Evolutionary conservation across 1,139 yeast species (phyloP).

Genomic region (Debaryomycetaceae sp.): DNA sequence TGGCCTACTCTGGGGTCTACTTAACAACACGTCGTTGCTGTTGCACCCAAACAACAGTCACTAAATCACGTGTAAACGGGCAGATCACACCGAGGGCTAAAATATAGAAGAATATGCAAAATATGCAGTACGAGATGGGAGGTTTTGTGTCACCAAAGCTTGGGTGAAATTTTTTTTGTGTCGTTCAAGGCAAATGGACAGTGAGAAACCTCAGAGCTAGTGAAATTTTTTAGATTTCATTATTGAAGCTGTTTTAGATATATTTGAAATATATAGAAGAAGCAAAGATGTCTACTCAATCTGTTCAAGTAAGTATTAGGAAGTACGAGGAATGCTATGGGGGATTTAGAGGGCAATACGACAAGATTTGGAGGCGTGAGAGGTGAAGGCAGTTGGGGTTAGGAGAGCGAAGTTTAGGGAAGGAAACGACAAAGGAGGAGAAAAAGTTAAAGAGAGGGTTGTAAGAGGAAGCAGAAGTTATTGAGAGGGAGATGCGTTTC

Average conservation of each 20-base stretch:
- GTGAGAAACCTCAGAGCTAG: neutral
- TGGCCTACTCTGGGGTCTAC: no score
- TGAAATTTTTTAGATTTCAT: neutral
- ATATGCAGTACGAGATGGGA: neutral
- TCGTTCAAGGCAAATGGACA: neutral
- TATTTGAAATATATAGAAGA: neutral
- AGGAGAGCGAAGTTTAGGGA: neutral
- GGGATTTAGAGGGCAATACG: neutral
- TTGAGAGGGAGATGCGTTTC: no score
- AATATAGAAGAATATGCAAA: no score
- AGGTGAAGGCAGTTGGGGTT: neutral
- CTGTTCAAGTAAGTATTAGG: slow-evolving; percentile 60
- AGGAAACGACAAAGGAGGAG: neutral
- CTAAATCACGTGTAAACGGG: no score
- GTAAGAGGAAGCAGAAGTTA: no score
- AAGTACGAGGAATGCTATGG: slow-evolving; percentile 1
- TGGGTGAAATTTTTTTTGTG: neutral
- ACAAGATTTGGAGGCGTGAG: neutral
- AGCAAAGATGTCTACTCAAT: slow-evolving; percentile 54
- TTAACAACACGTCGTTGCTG: no score
- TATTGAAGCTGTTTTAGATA: neutral
- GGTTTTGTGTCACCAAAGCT: neutral
- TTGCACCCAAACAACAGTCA: no score
- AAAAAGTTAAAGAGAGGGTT: no score
- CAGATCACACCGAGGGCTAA: no score